phyloP scores from a whole-genome alignment of 805 yeast genomes.

The Ogataea methanolica region DNA sequence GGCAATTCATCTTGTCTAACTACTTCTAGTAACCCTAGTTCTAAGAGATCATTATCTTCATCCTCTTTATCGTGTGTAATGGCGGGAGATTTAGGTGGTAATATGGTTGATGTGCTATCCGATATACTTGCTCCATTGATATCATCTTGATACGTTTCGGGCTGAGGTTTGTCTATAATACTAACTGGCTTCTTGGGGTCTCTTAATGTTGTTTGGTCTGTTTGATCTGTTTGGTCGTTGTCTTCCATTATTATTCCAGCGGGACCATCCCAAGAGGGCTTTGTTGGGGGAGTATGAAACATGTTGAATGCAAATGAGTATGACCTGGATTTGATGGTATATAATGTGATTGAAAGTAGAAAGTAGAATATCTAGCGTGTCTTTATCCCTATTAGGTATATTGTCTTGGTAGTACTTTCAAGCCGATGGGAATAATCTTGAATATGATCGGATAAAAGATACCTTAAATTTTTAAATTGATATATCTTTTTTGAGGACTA shows the following conservation, averaged over 20 bases:
- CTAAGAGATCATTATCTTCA: no score
- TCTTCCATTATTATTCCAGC: conserved; percentile 21
- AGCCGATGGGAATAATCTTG: no score
- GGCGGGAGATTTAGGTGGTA: background rate
- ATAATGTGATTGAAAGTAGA: background rate
- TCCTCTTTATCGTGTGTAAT: no score
- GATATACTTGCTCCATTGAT: no score
- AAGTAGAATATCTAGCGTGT: background rate
- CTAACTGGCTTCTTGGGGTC: background rate
- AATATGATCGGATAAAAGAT: no score
- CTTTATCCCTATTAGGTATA: no score
- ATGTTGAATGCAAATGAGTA: conserved; percentile 1
- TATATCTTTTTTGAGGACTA: no score
- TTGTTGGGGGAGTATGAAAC: conserved; percentile 34
- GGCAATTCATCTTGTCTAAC: conserved; percentile 24
- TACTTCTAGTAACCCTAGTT: no score
- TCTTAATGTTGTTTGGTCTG: conserved; percentile 1
- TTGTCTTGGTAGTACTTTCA: no score
- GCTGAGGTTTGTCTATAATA: background rate
- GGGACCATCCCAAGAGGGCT: conserved; percentile 24
- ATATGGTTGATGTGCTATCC: background rate
- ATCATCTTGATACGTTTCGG: background rate
- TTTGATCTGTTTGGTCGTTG: background rate
- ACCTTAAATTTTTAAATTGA: no score
- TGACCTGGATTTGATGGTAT: background rate